These are phyloP conservation scores for Chlamydomonas sp. DNA, from an alignment of 139 green algal genomes.

Conservation along the genomic window DNA sequence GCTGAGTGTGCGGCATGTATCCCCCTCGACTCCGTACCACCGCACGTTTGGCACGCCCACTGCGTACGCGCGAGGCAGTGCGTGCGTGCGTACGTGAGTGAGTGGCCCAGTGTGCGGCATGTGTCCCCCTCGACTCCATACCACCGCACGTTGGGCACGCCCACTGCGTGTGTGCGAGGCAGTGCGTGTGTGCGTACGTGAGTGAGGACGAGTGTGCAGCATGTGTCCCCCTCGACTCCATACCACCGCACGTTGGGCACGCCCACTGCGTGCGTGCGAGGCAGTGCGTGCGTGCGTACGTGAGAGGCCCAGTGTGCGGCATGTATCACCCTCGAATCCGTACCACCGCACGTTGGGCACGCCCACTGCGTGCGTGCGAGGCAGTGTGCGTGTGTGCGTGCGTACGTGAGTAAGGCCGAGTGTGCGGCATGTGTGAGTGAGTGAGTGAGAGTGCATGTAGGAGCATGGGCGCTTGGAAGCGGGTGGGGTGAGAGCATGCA, in stretches of 20 bases:
- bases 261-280: conserved; percentile 80
- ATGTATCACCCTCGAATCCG: neutral
- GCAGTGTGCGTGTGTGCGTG: too few relatives aligned
- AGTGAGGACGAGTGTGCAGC: too few relatives aligned
- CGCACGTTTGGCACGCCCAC: neutral
- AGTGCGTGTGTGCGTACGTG: too few relatives aligned
- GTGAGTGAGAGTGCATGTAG: neutral
- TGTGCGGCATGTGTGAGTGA: too few relatives aligned
- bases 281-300: too few relatives aligned
- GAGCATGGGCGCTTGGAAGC: neutral
- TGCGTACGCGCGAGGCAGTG: neutral
- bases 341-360: neutral
- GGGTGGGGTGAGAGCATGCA: too few relatives aligned
- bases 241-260: conserved; percentile 98
- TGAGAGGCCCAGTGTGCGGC: too few relatives aligned
- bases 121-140: conserved; percentile 97
- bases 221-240: conserved; percentile 92
- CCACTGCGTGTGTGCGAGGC: conserved; percentile 79
- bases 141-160: conserved; percentile 97
- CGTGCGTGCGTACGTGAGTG: neutral
- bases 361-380: neutral
- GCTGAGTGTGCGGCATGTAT: too few relatives aligned
- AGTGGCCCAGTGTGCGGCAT: too few relatives aligned
- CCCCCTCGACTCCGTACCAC: neutral
- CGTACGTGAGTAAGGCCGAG: neutral